Conservation (phyloP, 1,139 yeast species). For the Debaryomycetaceae sp. region DNA sequence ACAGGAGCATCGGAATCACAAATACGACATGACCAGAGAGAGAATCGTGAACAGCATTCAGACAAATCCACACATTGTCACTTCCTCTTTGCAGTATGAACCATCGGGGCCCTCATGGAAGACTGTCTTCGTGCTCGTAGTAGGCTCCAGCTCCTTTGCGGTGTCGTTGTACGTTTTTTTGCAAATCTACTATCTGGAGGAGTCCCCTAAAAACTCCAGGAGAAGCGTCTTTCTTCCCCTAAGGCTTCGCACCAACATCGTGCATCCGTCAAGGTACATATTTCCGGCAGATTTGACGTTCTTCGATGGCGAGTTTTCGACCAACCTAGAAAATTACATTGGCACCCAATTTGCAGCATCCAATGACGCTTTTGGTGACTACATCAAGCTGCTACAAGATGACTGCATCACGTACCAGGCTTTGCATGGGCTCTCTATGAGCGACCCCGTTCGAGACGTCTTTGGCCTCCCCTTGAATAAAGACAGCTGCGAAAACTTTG, state of each 20-base stretch:
- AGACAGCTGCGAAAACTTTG: conserved; percentile 10
- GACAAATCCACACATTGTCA: conserved; percentile 7
- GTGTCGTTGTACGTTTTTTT: conserved; percentile 22
- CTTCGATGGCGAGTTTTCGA: conserved; percentile 21
- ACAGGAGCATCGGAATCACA: neutral
- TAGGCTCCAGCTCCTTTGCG: conserved; percentile 21
- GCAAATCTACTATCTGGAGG: conserved; percentile 17
- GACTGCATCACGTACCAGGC: conserved; percentile 26
- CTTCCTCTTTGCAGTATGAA: conserved; percentile 2
- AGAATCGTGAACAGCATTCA: conserved; percentile 3
- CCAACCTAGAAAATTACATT: conserved; percentile 10
- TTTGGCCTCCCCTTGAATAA: conserved; percentile 27
- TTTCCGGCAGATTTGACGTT: conserved; percentile 25
- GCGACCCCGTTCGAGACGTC: conserved; percentile 17
- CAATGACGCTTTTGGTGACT: conserved; percentile 10
- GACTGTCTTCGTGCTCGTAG: conserved; percentile 20
- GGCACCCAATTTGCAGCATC: conserved; percentile 1
- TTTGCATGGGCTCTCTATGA: conserved; percentile 24
- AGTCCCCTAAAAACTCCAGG: conserved; percentile 1
- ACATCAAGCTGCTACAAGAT: conserved; percentile 12
- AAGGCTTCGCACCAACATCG: conserved; percentile 28
- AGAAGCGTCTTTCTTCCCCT: conserved; percentile 25
- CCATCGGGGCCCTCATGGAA: conserved; percentile 14
- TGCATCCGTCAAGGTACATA: conserved; percentile 15
- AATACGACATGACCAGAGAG: neutral